Percentiles rank a stretch among this genome's conserved stretches.
phyloP scores from a whole-genome alignment of 441 rosid species.

The Viola pubescens region DNA sequence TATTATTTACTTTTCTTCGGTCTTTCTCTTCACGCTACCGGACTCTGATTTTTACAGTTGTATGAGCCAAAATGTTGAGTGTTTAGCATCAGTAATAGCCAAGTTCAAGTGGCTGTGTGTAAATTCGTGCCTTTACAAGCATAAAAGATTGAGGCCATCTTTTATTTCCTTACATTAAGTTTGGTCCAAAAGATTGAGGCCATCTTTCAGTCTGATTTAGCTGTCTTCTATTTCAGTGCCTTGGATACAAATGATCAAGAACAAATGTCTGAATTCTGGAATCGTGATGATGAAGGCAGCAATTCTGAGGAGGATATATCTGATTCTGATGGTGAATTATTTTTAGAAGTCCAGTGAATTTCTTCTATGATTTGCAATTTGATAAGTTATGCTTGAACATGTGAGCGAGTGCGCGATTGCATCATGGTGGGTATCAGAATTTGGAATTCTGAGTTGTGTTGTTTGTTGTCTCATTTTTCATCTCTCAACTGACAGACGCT shows the following conservation, averaged over 20 bases:
- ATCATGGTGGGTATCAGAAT: no score
- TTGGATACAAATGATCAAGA: constrained; percentile 33
- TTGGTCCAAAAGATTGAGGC: not conserved
- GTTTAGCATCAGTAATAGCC: no score
- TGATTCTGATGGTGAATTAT: constrained; percentile 58
- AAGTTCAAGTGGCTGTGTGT: no score
- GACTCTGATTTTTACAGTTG: no score
- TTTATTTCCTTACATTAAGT: not conserved
- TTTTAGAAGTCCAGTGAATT: no score
- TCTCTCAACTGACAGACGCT: constrained; percentile 38
- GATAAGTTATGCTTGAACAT: no score
- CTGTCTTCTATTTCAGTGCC: constrained; percentile 34
- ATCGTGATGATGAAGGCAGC: constrained; percentile 66
- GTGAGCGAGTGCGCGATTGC: no score
- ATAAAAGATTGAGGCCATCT: not conserved
- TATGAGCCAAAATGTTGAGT: no score
- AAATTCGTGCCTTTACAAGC: no score
- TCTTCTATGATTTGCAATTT: no score
- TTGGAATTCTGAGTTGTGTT: not conserved
- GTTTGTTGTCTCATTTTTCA: constrained; percentile 12
- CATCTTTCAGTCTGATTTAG: constrained; percentile 17
- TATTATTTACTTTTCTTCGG: no score
- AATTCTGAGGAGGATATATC: constrained; percentile 86
- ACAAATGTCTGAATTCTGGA: constrained; percentile 83
- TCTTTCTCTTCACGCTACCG: no score